Evolutionary conservation across 139 green algal genomes (phyloP).

Genomic region (Choricystis sp.): DNA sequence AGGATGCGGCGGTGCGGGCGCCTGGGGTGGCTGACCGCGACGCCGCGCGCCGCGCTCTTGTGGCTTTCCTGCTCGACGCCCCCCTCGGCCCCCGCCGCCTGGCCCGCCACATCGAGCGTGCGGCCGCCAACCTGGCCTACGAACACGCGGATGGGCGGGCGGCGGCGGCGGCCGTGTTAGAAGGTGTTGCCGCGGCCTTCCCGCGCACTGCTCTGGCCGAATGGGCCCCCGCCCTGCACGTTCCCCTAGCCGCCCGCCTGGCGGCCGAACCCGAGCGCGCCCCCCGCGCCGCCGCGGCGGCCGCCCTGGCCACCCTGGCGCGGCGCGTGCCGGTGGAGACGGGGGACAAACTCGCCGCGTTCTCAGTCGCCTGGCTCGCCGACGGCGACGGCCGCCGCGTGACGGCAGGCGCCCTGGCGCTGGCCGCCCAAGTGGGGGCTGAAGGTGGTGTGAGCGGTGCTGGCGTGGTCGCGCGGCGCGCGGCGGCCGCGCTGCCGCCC

Average conservation of each 20-base stretch:
- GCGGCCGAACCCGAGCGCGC: slow-evolving; percentile 49
- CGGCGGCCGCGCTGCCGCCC: slow-evolving; percentile 2
- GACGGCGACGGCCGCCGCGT: slow-evolving; percentile 14
- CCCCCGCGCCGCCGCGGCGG: slow-evolving; percentile 28
- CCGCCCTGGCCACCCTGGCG: slow-evolving; percentile 38
- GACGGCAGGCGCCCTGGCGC: slow-evolving; percentile 9
- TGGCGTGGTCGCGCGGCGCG: not conserved
- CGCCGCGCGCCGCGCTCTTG: slow-evolving; percentile 25
- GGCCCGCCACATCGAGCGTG: slow-evolving; percentile 50
- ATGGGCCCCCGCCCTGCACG: slow-evolving; percentile 39
- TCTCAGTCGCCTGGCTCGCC: slow-evolving; percentile 32
- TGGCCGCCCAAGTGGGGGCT: not conserved
- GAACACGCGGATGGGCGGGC: slow-evolving; percentile 54
- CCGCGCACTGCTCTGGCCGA: slow-evolving; percentile 39
- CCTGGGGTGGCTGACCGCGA: not conserved
- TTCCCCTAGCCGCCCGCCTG: slow-evolving; percentile 67
- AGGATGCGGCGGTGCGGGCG: not conserved
- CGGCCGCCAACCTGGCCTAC: slow-evolving; percentile 59
- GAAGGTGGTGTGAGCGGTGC: not conserved
- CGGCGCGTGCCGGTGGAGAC: slow-evolving; percentile 11
- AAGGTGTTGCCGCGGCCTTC: slow-evolving; percentile 66
- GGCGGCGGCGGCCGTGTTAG: slow-evolving; percentile 56
- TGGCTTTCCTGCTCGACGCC: slow-evolving; percentile 90
- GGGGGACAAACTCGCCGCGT: slow-evolving; percentile 27
- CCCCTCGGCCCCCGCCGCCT: slow-evolving; percentile 56